Evolutionary conservation across 164 flowering plant genomes (phyloP).

Genomic region (Vitis rotundifolia): DNA sequence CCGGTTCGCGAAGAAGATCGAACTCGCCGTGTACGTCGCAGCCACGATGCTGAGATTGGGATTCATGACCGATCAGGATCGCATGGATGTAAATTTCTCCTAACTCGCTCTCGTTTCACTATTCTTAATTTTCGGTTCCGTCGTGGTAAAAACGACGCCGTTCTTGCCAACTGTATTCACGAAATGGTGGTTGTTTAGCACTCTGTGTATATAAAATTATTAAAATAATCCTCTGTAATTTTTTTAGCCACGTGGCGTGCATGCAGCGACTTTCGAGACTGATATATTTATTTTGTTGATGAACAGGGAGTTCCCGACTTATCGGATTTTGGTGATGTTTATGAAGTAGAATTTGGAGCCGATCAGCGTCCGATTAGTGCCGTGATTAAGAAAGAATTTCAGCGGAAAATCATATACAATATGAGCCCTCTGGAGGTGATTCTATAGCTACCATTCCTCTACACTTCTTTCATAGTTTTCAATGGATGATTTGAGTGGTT

Average conservation of each 20-base stretch:
- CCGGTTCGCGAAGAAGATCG: conserved; percentile 56
- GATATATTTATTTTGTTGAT: background rate
- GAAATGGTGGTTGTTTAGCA: no score
- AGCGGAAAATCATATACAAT: conserved; percentile 53
- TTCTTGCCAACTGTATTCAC: no score
- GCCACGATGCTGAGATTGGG: conserved; percentile 81
- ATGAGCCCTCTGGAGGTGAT: conserved; percentile 72
- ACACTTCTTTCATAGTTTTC: background rate
- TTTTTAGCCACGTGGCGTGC: no score
- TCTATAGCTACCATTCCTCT: background rate
- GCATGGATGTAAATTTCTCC: conserved; percentile 45
- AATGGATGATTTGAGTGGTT: background rate
- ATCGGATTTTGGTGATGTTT: conserved; percentile 49
- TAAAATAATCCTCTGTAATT: no score
- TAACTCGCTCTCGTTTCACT: no score
- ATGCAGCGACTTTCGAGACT: no score
- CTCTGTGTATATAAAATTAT: no score
- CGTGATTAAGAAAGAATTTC: conserved; percentile 49
- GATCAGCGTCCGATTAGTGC: conserved; percentile 70
- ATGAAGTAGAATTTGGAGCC: conserved; percentile 46
- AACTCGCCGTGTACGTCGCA: conserved; percentile 59
- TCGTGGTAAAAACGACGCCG: no score
- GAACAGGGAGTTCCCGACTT: conserved; percentile 68
- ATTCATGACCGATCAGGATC: conserved; percentile 44
- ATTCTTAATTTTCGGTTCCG: no score